phyloP scores from a whole-genome alignment of 2,329 filamentous ascomycete species.

The Hyphodiscus sp. region DNA sequence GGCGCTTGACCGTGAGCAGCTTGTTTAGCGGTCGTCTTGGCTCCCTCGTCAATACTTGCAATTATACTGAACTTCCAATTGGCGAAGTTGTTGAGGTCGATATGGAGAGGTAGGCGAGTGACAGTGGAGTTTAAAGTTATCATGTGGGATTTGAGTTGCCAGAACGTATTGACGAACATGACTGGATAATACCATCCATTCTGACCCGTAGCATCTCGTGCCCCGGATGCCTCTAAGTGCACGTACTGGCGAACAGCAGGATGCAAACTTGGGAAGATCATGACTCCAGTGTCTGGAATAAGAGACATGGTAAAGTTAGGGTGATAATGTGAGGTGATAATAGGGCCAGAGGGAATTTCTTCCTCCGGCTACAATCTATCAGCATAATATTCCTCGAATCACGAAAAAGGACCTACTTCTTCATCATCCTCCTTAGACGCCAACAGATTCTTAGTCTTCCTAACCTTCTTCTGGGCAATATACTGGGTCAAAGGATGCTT shows the following conservation, averaged over 20 bases:
- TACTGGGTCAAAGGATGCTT: conserved; percentile 82
- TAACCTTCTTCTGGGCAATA: conserved; percentile 81
- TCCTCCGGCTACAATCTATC: conserved; percentile 42
- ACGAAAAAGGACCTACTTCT: conserved; percentile 27
- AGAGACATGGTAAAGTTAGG: conserved; percentile 88
- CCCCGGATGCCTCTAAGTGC: conserved; percentile 70
- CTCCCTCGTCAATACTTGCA: conserved; percentile 77
- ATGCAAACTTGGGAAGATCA: conserved; percentile 60
- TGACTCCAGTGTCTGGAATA: conserved; percentile 70
- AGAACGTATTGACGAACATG: conserved; percentile 91
- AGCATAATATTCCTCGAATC: conserved; percentile 30
- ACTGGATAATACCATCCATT: conserved; percentile 94
- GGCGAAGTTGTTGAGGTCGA: conserved; percentile 74
- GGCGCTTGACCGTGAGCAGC: conserved; percentile 53
- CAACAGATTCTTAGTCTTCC: conserved; percentile 82
- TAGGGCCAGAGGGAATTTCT: conserved; percentile 51
- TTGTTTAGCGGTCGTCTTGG: conserved; percentile 74
- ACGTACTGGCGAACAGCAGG: conserved; percentile 73
- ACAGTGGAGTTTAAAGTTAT: conserved; percentile 85
- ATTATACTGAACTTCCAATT: conserved; percentile 89
- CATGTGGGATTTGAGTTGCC: conserved; percentile 92
- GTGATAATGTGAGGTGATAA: conserved; percentile 84
- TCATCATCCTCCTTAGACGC: conserved; percentile 46
- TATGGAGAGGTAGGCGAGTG: conserved; percentile 70
- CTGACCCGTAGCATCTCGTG: conserved; percentile 75